phyloP scores from a whole-genome alignment of 192 early-diverging fungal genomes.

The Coemansia sp. region DNA sequence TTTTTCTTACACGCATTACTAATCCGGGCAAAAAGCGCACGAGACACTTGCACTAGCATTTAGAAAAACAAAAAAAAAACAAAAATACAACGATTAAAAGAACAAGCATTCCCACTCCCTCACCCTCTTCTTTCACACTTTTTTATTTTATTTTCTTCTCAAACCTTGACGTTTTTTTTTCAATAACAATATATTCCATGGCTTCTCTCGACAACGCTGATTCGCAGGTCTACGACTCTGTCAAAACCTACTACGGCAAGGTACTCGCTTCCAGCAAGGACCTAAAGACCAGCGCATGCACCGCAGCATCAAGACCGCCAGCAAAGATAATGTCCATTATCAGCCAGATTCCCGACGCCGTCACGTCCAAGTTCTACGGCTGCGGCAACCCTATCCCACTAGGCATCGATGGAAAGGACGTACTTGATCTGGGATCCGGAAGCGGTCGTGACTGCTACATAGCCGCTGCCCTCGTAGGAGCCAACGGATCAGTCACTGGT shows the following conservation, averaged over 20 bases:
- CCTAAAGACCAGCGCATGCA: slow-evolving; percentile 40
- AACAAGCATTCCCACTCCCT: too few species aligned
- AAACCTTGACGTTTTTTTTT: too few species aligned
- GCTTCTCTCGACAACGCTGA: slow-evolving; percentile 3
- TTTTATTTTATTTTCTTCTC: too few species aligned
- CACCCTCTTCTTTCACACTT: too few species aligned
- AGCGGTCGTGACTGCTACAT: slow-evolving; percentile 55
- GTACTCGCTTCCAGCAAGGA: slow-evolving; percentile 23
- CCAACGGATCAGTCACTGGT: slow-evolving; percentile 40
- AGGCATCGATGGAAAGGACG: slow-evolving; percentile 41
- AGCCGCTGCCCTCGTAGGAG: slow-evolving; percentile 47
- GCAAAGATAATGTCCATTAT: slow-evolving; percentile 13
- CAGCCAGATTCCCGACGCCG: slow-evolving; percentile 24
- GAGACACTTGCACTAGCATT: too few species aligned
- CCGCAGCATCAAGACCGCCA: slow-evolving; percentile 5
- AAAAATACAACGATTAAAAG: too few species aligned
- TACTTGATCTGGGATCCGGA: slow-evolving; percentile 55
- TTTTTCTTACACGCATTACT: too few species aligned
- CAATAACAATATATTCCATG: not conserved
- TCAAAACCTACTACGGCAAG: slow-evolving; percentile 44
- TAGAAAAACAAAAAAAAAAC: too few species aligned
- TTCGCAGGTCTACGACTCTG: slow-evolving; percentile 20
- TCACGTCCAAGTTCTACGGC: slow-evolving; percentile 44
- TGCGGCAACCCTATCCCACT: slow-evolving; percentile 49
- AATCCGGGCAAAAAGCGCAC: too few species aligned